These are phyloP conservation scores for Zygoascus hellenicus DNA, from an alignment of 1,139 yeast species.

Conservation along the genomic window DNA sequence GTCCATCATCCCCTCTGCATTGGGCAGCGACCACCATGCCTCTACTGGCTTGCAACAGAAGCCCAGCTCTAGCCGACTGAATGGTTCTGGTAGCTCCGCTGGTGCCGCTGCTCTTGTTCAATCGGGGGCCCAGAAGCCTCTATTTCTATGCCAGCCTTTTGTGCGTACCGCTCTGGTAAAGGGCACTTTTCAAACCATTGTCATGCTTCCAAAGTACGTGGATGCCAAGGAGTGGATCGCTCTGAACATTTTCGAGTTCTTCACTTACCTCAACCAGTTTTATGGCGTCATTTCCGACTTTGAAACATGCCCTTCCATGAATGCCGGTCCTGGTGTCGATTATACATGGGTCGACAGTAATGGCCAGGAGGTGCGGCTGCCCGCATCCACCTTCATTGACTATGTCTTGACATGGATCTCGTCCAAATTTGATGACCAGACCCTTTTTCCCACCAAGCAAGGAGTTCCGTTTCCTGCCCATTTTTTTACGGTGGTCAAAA, in stretches of 20 bases:
- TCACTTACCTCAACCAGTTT: slow-evolving; percentile 77
- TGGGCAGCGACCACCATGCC: slow-evolving; percentile 30
- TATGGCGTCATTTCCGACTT: slow-evolving; percentile 85
- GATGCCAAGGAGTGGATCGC: slow-evolving; percentile 96
- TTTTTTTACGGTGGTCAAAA: slow-evolving; percentile 74
- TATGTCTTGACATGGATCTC: slow-evolving; percentile 88
- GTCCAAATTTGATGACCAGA: slow-evolving; percentile 80
- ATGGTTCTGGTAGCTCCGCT: slow-evolving; percentile 32
- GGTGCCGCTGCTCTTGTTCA: neutral
- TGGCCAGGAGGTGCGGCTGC: slow-evolving; percentile 73
- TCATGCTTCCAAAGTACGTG: slow-evolving; percentile 89
- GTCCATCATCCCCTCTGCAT: neutral
- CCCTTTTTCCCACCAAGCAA: slow-evolving; percentile 83
- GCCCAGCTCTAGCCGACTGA: neutral
- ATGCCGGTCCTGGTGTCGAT: slow-evolving; percentile 88
- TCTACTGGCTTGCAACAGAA: neutral
- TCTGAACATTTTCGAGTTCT: slow-evolving; percentile 82
- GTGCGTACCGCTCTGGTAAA: slow-evolving; percentile 91
- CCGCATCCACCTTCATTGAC: slow-evolving; percentile 91
- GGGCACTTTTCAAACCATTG: slow-evolving; percentile 96
- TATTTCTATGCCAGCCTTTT: slow-evolving; percentile 86
- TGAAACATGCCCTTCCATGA: slow-evolving; percentile 88
- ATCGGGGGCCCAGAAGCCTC: slow-evolving; percentile 38
- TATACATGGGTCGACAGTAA: slow-evolving; percentile 85
- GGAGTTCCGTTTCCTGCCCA: slow-evolving; percentile 90